These are phyloP conservation scores for Phaffia rhodozyma DNA, from an alignment of 1,284 basidiomycete genomes.

Conservation along the genomic window DNA sequence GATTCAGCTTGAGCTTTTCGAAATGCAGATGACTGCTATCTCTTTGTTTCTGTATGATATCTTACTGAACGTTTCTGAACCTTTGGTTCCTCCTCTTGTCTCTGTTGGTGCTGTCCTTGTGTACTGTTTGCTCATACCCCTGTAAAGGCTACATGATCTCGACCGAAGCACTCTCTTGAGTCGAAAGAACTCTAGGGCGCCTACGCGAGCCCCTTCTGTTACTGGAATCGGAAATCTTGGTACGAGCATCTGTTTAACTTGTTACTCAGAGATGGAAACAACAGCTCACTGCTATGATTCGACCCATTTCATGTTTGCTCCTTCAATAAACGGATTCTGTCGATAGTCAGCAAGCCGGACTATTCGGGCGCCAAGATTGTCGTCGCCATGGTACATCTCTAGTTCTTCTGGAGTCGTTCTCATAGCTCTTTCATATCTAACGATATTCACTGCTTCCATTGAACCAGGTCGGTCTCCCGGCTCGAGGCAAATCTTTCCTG, in stretches of 20 bases:
- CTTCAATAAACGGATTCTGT: neutral
- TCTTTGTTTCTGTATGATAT: neutral
- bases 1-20: neutral
- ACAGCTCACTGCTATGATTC: neutral
- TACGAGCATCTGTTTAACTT: constrained; percentile 18
- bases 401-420: neutral
- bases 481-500: constrained; percentile 70
- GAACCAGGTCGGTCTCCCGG: constrained; percentile 59
- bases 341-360: constrained; percentile 80
- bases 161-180: constrained; percentile 16
- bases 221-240: constrained; percentile 37
- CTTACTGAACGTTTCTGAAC: neutral
- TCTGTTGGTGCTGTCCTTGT: neutral
- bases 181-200: constrained; percentile 27
- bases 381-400: constrained; percentile 70
- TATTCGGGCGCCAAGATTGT: constrained; percentile 98
- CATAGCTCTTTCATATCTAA: constrained; percentile 24
- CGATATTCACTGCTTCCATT: constrained; percentile 1
- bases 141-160: constrained; percentile 14
- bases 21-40: neutral
- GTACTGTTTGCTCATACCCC: neutral
- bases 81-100: neutral
- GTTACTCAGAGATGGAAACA: neutral
- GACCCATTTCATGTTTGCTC: neutral
- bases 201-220: constrained; percentile 33